Base-by-base conservation (phyloP, 257 asterid genomes). In the Nicotiana obtusifolia region DNA sequence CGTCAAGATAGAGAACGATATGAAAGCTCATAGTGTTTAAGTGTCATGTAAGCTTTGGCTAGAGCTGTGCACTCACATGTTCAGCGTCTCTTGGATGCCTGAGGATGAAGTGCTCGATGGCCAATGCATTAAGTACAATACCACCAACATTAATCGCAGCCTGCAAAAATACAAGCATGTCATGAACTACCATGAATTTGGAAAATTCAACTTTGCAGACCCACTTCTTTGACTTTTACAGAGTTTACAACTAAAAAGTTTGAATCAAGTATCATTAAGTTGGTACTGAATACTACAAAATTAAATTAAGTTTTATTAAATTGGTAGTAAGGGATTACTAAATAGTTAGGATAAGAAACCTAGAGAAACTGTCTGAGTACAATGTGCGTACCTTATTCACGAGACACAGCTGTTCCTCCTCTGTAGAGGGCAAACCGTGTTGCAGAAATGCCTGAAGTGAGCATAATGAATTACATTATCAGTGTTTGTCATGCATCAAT, bases 21-120 rank as follows among this genome's bases (percentile, higher is more conserved):
- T 56, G 10, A 56, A 15, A 53, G 44, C 10, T 37, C 62, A 17
- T 15, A 54, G 7, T 54, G 60, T 54, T 52, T 4, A 54, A 54
- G 20, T 15, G 60, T 54, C 60, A 54, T 54, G 60, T 54, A 54
- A 54, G 20, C 60, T 54, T 54, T 49, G 69, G 81, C 53, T 31
- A 24, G 49, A 64, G 37, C 15, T 13, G 5, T 60, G 13, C 67
- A 81, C 95, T 89, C 85, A 95, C 99, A 78, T 91, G 89, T 76
- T 91, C 87, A 37, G 75, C 49, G 20, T 92, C 95, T 56, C 95
- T 80, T 64, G 98, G 96, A 85, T 89, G 97, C 78, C 98, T 87
- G 60, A 95, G 99, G 85, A 94, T 91, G 90, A 90, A 90, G 75
- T 92, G 94, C 88, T 92, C 96, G 8, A 95, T 95, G 9, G 97